Evolutionary conservation across 2,329 filamentous ascomycete genomes (phyloP).

Genomic region (Aspergillus terreus): DNA sequence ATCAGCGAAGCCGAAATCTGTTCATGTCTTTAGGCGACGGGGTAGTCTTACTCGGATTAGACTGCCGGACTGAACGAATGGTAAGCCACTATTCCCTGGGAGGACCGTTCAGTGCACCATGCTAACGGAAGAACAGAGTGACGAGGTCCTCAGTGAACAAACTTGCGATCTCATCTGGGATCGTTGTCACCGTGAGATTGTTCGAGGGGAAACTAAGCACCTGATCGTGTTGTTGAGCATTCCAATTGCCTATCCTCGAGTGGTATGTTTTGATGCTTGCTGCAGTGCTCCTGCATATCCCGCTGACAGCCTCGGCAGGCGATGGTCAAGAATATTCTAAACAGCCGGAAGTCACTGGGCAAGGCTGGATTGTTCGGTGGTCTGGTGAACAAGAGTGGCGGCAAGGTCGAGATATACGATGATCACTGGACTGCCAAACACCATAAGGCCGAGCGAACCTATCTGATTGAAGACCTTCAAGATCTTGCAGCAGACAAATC

Average conservation of each 20-base stretch:
- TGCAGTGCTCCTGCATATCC: too few relatives aligned
- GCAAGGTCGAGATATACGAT: conserved; percentile 85
- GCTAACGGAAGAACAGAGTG: conserved; percentile 45
- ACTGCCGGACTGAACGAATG: conserved; percentile 87
- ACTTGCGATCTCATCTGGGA: conserved; percentile 87
- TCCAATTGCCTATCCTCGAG: conserved; percentile 74
- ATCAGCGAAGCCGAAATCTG: conserved; percentile 76
- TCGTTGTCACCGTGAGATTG: conserved; percentile 75
- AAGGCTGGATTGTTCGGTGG: conserved; percentile 74
- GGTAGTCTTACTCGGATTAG: conserved; percentile 78
- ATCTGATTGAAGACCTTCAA: conserved; percentile 85
- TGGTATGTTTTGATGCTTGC: conserved; percentile 51
- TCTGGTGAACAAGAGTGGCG: conserved; percentile 84
- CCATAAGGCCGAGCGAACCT: conserved; percentile 84
- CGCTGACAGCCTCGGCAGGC: conserved; percentile 48
- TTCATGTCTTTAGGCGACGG: conserved; percentile 79
- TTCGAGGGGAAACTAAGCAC: conserved; percentile 82
- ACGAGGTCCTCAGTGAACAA: conserved; percentile 73
- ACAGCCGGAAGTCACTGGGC: conserved; percentile 82
- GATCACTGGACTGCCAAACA: conserved; percentile 97
- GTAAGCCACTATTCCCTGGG: conserved; percentile 23
- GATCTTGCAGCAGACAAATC: conserved; percentile 91
- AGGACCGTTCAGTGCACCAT: neutral
- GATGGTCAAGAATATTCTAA: conserved; percentile 66
- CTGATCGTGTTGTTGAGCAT: conserved; percentile 83